Evolutionary conservation across 176 grass and related monocot genomes (phyloP).

Genomic region (Thinopyrum elongatum): DNA sequence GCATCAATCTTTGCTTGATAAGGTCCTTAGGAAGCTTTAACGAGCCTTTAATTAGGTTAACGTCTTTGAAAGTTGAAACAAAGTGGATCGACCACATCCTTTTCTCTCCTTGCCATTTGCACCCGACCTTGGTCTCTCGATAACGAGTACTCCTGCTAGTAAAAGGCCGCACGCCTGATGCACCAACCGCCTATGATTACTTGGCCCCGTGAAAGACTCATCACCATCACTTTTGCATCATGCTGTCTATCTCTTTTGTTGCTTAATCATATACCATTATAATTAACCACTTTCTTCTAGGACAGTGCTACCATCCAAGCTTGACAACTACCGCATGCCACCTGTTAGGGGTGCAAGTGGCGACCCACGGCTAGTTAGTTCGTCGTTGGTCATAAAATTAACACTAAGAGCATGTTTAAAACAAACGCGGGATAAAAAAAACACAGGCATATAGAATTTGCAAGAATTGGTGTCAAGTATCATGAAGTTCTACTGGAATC

Average conservation of each 20-base stretch:
- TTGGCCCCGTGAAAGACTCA: not conserved
- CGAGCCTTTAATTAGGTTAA: conserved; percentile 8
- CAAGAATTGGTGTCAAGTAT: no score
- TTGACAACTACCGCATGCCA: conserved; percentile 7
- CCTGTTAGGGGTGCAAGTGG: not conserved
- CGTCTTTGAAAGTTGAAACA: conserved; percentile 17
- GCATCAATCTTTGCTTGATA: conserved; percentile 1
- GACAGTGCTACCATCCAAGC: conserved; percentile 22
- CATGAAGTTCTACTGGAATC: no score
- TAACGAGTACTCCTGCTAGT: not conserved
- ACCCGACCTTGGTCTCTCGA: not conserved
- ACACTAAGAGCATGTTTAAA: not conserved
- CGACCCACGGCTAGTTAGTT: not conserved
- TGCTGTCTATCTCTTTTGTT: conserved; percentile 17
- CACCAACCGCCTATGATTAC: conserved; percentile 33
- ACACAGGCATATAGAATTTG: no score
- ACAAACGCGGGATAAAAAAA: no score
- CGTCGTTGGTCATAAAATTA: not conserved
- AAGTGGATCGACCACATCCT: not conserved
- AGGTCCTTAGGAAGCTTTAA: not conserved
- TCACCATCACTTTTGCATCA: conserved; percentile 31
- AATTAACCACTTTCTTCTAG: conserved; percentile 25
- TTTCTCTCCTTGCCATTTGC: not conserved
- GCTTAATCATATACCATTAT: conserved; percentile 19
- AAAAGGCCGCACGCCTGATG: conserved; percentile 26